phyloP scores from a whole-genome alignment of 2,329 filamentous ascomycete species.

The Zymoseptoria crescenta region DNA sequence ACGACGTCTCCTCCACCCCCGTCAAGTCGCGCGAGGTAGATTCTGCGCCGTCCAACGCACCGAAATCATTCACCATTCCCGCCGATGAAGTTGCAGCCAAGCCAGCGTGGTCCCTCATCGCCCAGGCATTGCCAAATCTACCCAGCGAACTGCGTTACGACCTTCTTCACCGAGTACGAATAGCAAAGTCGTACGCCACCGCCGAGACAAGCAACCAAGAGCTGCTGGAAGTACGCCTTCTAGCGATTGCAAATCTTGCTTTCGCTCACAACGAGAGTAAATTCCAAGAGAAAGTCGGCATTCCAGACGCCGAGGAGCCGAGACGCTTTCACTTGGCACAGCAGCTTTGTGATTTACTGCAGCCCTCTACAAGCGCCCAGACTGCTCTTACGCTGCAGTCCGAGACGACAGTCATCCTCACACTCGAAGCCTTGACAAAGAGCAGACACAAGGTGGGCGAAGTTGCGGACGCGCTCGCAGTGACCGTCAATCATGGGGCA shows the following conservation, averaged over 20 bases:
- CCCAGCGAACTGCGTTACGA: constrained; percentile 73
- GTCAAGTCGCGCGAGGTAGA: constrained; percentile 28
- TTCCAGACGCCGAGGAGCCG: constrained; percentile 82
- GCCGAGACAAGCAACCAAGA: constrained; percentile 62
- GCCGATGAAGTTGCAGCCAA: constrained; percentile 37
- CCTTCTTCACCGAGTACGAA: constrained; percentile 71
- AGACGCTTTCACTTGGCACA: constrained; percentile 82
- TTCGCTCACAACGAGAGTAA: constrained; percentile 76
- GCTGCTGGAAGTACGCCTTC: constrained; percentile 65
- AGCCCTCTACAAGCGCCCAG: constrained; percentile 66
- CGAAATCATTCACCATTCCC: constrained; percentile 58
- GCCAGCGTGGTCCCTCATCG: constrained; percentile 36
- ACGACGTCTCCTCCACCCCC: constrained; percentile 21
- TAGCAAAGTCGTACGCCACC: constrained; percentile 68
- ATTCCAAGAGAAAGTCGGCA: constrained; percentile 80
- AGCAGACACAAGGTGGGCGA: constrained; percentile 71
- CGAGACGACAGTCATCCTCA: constrained; percentile 72
- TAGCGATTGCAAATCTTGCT: constrained; percentile 84
- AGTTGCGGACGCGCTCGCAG: constrained; percentile 81
- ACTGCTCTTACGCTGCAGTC: constrained; percentile 62
- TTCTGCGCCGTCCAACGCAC: constrained; percentile 31
- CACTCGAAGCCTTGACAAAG: constrained; percentile 77
- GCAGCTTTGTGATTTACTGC: constrained; percentile 85
- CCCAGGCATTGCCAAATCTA: constrained; percentile 47
- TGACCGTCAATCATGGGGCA: constrained; percentile 93